A percentile compares a stretch with the other conserved stretches of the same genome.
phyloP scores from a whole-genome alignment of 1,139 yeast species.

The Kodamaea sp. region DNA sequence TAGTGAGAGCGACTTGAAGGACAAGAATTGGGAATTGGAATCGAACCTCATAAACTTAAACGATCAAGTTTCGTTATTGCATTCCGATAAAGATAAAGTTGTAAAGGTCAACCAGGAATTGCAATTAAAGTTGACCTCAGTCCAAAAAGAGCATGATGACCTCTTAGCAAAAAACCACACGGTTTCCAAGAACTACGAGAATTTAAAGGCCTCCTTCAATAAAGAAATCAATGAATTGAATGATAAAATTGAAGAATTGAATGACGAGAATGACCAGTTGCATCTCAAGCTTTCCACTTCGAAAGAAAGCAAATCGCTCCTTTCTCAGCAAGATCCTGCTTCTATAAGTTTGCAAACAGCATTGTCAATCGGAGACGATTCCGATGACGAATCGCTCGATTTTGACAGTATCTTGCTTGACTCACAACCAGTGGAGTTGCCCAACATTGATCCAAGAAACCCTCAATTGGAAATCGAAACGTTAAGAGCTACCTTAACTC shows the following conservation, averaged over 20 bases:
- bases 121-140: conserved; percentile 27
- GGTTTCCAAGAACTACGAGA: conserved; percentile 37
- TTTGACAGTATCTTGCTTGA: conserved; percentile 39
- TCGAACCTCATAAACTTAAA: conserved; percentile 52
- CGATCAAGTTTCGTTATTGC: conserved; percentile 40
- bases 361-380: conserved; percentile 16
- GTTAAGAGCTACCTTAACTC: conserved; percentile 61
- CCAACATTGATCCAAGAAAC: conserved; percentile 46
- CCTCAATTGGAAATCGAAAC: conserved; percentile 68
- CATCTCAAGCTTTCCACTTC: conserved; percentile 37
- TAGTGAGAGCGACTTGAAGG: conserved; percentile 55
- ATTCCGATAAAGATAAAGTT: conserved; percentile 33
- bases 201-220: conserved; percentile 33
- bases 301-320: conserved; percentile 8
- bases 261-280: conserved; percentile 64
- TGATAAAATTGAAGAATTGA: conserved; percentile 53
- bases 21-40: conserved; percentile 80
- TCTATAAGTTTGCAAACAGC: conserved; percentile 11
- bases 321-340: conserved; percentile 3
- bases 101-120: conserved; percentile 32
- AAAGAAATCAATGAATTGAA: conserved; percentile 50
- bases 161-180: conserved; percentile 42
- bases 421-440: conserved; percentile 27
- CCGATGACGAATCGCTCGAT: conserved; percentile 33
- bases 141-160: conserved; percentile 52